Evolutionary conservation across 2,329 filamentous ascomycete genomes (phyloP), one percentile per base, ranked within the genome.

Genomic region (Mollisiaceae sp.): DNA sequence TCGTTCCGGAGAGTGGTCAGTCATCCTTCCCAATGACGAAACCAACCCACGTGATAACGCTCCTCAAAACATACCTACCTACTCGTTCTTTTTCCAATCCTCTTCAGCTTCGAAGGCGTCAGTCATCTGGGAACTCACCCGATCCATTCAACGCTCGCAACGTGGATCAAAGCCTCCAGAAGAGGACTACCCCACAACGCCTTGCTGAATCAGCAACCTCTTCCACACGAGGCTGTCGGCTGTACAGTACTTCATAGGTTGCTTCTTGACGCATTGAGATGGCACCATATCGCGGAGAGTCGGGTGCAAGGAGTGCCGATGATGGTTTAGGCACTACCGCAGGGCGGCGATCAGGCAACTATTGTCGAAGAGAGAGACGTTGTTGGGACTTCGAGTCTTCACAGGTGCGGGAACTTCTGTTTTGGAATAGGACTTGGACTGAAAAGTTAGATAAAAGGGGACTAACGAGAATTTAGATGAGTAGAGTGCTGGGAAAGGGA

Each of bases 161-260:
- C n/a, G n/a, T n/a, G n/a, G n/a, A 62, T 65, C 59, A 65, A 65
- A 24, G 22, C 20, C 20, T 41, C 27, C 14, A 59, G 64, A 9
- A 62, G 35, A 43, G 55, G 59, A 3, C 15, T 52, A 1, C 62
- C 62, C 59, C 47, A 65, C 18, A 59, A 45, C 18, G n/a, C 43
- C 35, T 65, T 55, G 64, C 22, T 62, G n/a, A 59, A 65, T 38
- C 63, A 65, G 20, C 63, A 62, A 59, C 59, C 59, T 65, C 22
- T 38, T 65, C 14, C 32, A 62, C 63, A 65, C 38, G 18, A n/a
- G 4, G 18, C 50, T 24, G 45, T 62, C 0, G 59, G 64, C 18
- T 65, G 54, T 62, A 3, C 27, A 32, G 27, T 32, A 6, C 3
- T 32, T 32, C 27, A 32, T n/a, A n/a, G n/a, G n/a, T n/a, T n/a